Base-by-base conservation (phyloP, 2,329 filamentous ascomycete species). In the Plenodomus lindquistii region DNA sequence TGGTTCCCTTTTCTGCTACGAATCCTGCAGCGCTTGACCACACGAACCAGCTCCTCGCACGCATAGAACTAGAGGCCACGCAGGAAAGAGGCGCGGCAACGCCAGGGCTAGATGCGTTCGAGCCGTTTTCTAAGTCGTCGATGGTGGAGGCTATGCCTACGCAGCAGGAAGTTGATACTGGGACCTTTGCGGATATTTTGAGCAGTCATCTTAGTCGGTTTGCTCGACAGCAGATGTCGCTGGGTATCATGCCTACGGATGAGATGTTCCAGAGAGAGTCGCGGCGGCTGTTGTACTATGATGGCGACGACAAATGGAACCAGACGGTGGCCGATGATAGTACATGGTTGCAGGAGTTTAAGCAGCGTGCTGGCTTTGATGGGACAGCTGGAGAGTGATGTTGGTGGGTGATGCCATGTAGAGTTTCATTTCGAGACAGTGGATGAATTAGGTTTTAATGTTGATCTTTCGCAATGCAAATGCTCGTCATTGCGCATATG, bases 221-320 rank as follows among this genome's bases (percentile, higher is more conserved):
- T 49, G 75, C 74, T 15, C 70, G 72, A 52, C 67, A 73, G 52
- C 66, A 70, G 16, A 65, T 66, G 50, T 40, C 54, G 19, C 31
- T 63, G 27, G 74, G 73, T 17, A 46, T 75, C 4, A 61, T 74
- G 15, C 67, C 76, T 7, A 77, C 75, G 1, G 77, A 80, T 49
- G 75, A 78, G 35, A 77, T 78, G 74, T 71, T 80, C 24, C 77
- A 79, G 55, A 58, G 57, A 4, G 71, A 78, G 44, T 74, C 77
- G 6, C 62, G 77, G 27, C 61, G 66, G 17, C 66, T 79, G n/a
- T 41, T 78, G 2, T 79, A 76, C 46, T 72, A 75, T 8, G 67
- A 68, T 20, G 67, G 62, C 4, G 75, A 78, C 22, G 77, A 79
- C 43, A 54, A 64, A 5, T 79, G 75, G 76, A 75, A 77, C 40